Evolutionary conservation across 768 basidiomycete species (phyloP).

Genomic region (Panellus pusillus): DNA sequence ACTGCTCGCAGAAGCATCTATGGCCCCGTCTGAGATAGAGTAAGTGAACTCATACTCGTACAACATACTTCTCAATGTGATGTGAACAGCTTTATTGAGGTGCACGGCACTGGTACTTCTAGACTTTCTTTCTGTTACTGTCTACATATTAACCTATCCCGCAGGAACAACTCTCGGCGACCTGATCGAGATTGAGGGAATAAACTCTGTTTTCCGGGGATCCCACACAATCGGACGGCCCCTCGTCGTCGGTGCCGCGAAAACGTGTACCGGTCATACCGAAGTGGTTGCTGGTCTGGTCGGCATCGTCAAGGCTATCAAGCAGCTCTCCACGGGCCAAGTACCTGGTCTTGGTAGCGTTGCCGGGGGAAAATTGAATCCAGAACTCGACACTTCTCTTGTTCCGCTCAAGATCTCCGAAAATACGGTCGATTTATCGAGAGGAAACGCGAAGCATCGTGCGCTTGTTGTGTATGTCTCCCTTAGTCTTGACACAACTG

Average conservation of each 20-base stretch:
- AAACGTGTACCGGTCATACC: conserved; percentile 36
- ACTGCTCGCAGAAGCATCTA: conserved; percentile 28
- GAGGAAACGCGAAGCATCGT: conserved; percentile 23
- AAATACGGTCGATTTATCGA: conserved; percentile 22
- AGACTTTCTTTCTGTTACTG: background rate
- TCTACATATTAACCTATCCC: background rate
- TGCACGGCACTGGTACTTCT: conserved; percentile 35
- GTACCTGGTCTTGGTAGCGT: conserved; percentile 36
- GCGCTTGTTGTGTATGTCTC: conserved; percentile 32
- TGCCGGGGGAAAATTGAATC: conserved; percentile 31
- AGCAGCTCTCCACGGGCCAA: conserved; percentile 25
- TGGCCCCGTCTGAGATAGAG: conserved; percentile 34
- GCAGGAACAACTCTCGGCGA: conserved; percentile 36
- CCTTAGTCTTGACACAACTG: background rate
- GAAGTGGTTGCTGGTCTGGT: conserved; percentile 34
- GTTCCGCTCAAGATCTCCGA: conserved; percentile 33
- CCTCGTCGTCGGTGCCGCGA: conserved; percentile 35
- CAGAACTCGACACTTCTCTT: conserved; percentile 30
- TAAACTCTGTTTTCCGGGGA: conserved; percentile 34
- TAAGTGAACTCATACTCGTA: conserved; percentile 19
- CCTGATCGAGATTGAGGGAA: conserved; percentile 36
- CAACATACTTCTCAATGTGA: background rate
- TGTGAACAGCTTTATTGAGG: conserved; percentile 33
- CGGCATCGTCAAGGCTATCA: conserved; percentile 32
- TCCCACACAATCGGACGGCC: conserved; percentile 32